phyloP scores from a whole-genome alignment of 345 rosid genomes.

The Noccaea bulbosa region DNA sequence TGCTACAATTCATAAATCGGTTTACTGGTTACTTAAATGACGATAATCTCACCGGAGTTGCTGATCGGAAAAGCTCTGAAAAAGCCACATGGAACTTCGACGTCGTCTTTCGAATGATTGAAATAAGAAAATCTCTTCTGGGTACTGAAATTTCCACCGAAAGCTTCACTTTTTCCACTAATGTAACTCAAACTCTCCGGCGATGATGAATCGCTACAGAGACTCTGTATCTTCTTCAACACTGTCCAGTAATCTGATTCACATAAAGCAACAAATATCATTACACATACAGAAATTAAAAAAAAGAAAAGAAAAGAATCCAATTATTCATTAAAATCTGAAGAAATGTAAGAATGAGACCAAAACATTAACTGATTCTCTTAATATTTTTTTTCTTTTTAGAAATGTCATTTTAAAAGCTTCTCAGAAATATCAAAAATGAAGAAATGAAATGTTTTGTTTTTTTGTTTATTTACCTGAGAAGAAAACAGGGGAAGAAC shows the following conservation, averaged over 20 bases:
- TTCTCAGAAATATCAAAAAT: neutral
- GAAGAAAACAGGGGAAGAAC: conserved; percentile 73
- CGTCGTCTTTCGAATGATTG: conserved; percentile 41
- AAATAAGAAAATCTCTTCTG: conserved; percentile 68
- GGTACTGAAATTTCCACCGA: conserved; percentile 71
- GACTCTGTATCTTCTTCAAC: conserved; percentile 55
- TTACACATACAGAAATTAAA: neutral
- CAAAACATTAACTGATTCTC: too few species aligned
- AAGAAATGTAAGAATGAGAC: neutral
- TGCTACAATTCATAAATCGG: neutral
- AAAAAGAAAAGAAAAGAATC: too few species aligned
- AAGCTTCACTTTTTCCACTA: conserved; percentile 51
- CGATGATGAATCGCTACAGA: conserved; percentile 46
- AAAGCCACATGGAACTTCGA: conserved; percentile 81
- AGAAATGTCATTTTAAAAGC: too few species aligned
- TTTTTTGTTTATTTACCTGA: conserved; percentile 48
- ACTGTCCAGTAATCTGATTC: conserved; percentile 64
- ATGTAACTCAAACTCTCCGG: conserved; percentile 56
- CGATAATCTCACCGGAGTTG: conserved; percentile 56
- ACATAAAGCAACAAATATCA: conserved; percentile 1
- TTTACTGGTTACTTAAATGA: neutral
- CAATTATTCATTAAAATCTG: neutral
- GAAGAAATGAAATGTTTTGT: neutral
- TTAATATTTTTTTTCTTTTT: too few species aligned
- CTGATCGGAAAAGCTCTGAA: conserved; percentile 63